These are phyloP conservation scores for Holtermannia corniformis DNA, from an alignment of 768 basidiomycete species.

Conservation along the genomic window DNA sequence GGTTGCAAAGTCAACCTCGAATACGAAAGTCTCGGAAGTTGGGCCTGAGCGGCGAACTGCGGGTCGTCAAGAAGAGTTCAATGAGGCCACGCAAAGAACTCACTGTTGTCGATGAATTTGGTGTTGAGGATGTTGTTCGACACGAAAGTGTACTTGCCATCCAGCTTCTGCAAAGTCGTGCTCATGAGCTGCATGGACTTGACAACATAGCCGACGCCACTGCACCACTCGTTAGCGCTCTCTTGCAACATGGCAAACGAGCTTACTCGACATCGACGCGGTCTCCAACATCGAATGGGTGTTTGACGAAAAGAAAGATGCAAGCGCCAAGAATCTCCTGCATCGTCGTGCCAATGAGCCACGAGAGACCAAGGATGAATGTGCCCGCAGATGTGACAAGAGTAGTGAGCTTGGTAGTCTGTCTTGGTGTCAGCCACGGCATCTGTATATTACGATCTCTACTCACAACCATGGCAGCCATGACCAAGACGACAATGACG, in stretches of 20 bases:
- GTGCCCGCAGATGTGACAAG: constrained; percentile 69
- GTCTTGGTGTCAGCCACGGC: constrained; percentile 9
- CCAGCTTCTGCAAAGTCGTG: constrained; percentile 42
- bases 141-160: constrained; percentile 42
- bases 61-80: neutral
- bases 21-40: constrained; percentile 70
- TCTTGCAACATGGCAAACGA: neutral
- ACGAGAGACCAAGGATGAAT: constrained; percentile 56
- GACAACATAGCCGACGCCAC: constrained; percentile 58
- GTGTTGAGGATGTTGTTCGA: constrained; percentile 40
- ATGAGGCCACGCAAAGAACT: constrained; percentile 1
- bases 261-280: constrained; percentile 49
- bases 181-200: constrained; percentile 79
- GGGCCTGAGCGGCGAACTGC: constrained; percentile 45
- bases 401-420: constrained; percentile 65
- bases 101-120: constrained; percentile 41
- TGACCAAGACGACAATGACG: constrained; percentile 63
- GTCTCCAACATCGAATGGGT: constrained; percentile 42
- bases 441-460: constrained; percentile 11
- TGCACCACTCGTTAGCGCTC: constrained; percentile 10
- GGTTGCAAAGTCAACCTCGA: constrained; percentile 69
- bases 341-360: constrained; percentile 71
- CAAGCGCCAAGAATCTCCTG: constrained; percentile 74
- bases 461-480: constrained; percentile 68
- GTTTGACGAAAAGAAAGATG: constrained; percentile 81